These are phyloP conservation scores for Macrolepiota dolichaula DNA, from an alignment of 768 basidiomycete genomes.

Conservation along the genomic window DNA sequence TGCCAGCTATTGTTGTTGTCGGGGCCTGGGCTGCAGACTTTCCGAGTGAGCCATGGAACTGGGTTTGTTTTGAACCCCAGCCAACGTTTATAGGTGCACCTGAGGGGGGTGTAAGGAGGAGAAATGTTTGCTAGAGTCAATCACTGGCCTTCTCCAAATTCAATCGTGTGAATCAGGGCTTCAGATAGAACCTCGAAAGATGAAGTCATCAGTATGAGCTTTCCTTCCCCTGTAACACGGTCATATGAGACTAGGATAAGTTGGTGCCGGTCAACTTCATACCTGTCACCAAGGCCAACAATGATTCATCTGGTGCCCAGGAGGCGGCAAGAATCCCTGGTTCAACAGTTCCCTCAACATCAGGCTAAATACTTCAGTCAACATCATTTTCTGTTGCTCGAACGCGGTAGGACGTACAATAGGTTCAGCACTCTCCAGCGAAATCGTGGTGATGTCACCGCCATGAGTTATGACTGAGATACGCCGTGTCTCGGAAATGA, in stretches of 20 bases:
- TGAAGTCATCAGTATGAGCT: conserved; percentile 84
- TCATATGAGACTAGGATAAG: neutral
- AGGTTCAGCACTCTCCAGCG: conserved; percentile 46
- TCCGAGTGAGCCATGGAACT: conserved; percentile 95
- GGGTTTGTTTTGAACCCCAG: conserved; percentile 96
- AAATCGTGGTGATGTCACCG: conserved; percentile 79
- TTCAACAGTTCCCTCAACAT: conserved; percentile 86
- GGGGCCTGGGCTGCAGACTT: conserved; percentile 73
- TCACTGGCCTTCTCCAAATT: conserved; percentile 79
- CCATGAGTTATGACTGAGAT: conserved; percentile 66
- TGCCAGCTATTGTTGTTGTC: conserved; percentile 34
- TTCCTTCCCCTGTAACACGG: conserved; percentile 53
- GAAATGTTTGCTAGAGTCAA: neutral
- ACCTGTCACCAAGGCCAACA: conserved; percentile 84
- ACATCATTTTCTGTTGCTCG: conserved; percentile 5
- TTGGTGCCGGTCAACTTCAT: conserved; percentile 6
- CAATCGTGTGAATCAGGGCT: conserved; percentile 59
- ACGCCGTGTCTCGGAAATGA: conserved; percentile 68
- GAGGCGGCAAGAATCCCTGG: conserved; percentile 75
- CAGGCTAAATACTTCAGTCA: conserved; percentile 43
- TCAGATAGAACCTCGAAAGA: conserved; percentile 89
- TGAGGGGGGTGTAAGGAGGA: conserved; percentile 24
- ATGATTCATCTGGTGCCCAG: conserved; percentile 91
- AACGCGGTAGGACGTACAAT: conserved; percentile 32
- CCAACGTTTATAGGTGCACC: conserved; percentile 94